Percentiles rank a stretch among this genome's conserved stretches.
Evolutionary conservation across 2,329 filamentous ascomycete genomes (phyloP).

Genomic region (Xylariaceae sp.): DNA sequence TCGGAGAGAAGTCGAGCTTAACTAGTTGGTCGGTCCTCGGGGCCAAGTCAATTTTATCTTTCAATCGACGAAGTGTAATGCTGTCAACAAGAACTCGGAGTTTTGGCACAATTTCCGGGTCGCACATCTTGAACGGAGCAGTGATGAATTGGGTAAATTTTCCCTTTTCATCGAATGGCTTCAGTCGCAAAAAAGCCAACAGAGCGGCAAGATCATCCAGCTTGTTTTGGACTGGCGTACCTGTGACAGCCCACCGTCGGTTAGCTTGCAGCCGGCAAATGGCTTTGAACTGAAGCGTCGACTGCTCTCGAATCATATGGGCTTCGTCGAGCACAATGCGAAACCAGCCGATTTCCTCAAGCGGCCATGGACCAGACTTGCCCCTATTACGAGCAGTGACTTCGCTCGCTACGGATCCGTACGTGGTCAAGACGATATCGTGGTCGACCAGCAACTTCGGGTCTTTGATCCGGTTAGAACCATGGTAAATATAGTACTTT

Average conservation of each 20-base stretch:
- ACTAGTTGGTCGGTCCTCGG: slow-evolving; percentile 68
- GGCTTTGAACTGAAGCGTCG: slow-evolving; percentile 76
- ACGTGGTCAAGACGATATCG: slow-evolving; percentile 89
- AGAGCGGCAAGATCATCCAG: slow-evolving; percentile 85
- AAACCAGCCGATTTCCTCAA: slow-evolving; percentile 84
- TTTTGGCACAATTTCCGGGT: slow-evolving; percentile 78
- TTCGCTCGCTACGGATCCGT: slow-evolving; percentile 81
- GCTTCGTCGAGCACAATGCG: slow-evolving; percentile 92
- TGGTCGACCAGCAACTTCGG: slow-evolving; percentile 63
- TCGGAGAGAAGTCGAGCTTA: slow-evolving; percentile 67
- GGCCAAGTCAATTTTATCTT: slow-evolving; percentile 84
- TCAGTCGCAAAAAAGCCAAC: slow-evolving; percentile 77
- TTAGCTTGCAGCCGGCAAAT: slow-evolving; percentile 75
- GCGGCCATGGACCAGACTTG: slow-evolving; percentile 57
- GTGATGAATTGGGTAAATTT: slow-evolving; percentile 79
- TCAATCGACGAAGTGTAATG: slow-evolving; percentile 86
- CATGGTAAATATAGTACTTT: slow-evolving; percentile 82
- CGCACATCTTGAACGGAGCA: slow-evolving; percentile 79
- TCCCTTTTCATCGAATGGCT: slow-evolving; percentile 74
- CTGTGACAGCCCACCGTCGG: slow-evolving; percentile 93
- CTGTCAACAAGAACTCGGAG: slow-evolving; percentile 86
- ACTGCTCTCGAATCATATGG: slow-evolving; percentile 85
- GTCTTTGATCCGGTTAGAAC: slow-evolving; percentile 68
- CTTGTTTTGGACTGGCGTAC: slow-evolving; percentile 91
- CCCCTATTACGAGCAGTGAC: slow-evolving; percentile 59